Evolutionary conservation across 2,329 filamentous ascomycete genomes (phyloP), one percentile per base, ranked within the genome.

Genomic region (Cryphonectria parasitica): DNA sequence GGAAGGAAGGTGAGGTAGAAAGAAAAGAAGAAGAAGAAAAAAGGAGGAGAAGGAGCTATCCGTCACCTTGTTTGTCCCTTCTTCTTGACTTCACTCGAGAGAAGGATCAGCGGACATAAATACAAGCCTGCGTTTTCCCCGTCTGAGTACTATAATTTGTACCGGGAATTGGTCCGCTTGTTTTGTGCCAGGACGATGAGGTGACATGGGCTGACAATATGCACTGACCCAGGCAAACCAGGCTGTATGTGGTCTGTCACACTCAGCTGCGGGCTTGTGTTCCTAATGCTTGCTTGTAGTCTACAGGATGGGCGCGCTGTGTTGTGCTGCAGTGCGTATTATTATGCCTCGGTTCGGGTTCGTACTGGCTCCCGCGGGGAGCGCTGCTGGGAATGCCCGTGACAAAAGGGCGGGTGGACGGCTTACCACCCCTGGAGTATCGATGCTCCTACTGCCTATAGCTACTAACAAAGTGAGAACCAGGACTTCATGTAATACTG

Each of bases 121-220:
- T 58, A 58, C 13, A 15, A 8, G 15, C 54, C 28, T 34, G 28
- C 28, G 54, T 58, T 31, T 22, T 45, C 43, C 43, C 43, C 43
- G 43, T 49, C 10, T 22, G 19, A 2, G 52, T 58, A 17, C 28
- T 19, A 19, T 13, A 10, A 58, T 8, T 19, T 5, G 28, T 28
- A 58, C 34, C 15, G 54, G 54, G 28, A 13, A 19, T 8, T 11
- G 8, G 54, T 31, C 54, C 34, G 54, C 28, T 19, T 58, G 2
- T 15, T n/a, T n/a, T 19, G 54, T 58, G 13, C 28, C 28, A 19
- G 54, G 54, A 34, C 15, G 34, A 61, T 61, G 58, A 61, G 31
- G 31, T 61, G 58, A 61, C 58, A 39, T 61, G 58, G 58, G 31
- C 22, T 61, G 58, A 61, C 58, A 39, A 61, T 19, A 61, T 22